Evolutionary conservation across 306 rosid species (phyloP).

Genomic region (Quercus gilva): DNA sequence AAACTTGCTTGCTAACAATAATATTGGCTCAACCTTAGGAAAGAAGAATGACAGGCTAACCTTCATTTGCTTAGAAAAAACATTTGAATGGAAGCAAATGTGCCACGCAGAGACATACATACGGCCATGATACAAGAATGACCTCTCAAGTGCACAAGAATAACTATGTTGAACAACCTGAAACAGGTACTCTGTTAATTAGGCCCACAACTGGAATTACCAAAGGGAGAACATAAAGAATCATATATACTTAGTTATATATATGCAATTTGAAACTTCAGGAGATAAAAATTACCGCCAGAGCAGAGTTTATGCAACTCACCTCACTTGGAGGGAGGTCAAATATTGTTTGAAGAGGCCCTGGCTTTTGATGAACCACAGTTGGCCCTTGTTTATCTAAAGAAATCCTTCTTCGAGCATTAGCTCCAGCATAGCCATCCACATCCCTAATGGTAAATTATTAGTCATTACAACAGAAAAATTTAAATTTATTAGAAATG

Average conservation of each 20-base stretch:
- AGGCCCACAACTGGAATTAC: conserved; percentile 28
- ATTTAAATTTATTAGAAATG: neutral
- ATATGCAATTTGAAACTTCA: neutral
- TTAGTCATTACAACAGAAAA: conserved; percentile 11
- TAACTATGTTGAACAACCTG: conserved; percentile 93
- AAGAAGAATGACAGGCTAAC: conserved; percentile 38
- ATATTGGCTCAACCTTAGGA: conserved; percentile 9
- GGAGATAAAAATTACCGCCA: neutral
- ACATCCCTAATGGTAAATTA: conserved; percentile 34
- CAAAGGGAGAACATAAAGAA: conserved; percentile 1
- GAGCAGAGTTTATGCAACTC: conserved; percentile 30
- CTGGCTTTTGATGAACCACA: conserved; percentile 94
- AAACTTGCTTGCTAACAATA: conserved; percentile 4
- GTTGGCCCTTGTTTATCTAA: conserved; percentile 72
- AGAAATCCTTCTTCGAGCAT: conserved; percentile 68
- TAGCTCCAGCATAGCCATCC: conserved; percentile 76
- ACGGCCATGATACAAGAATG: conserved; percentile 98
- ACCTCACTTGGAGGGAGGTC: conserved; percentile 84
- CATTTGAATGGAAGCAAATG: conserved; percentile 97
- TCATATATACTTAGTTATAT: neutral
- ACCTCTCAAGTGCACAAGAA: conserved; percentile 99
- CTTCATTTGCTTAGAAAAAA: conserved; percentile 99
- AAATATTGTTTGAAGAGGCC: conserved; percentile 94
- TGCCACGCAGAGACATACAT: conserved; percentile 94
- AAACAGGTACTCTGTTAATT: conserved; percentile 32